Base-by-base conservation (phyloP, 306 rosid genomes). In the Abrus precatorius region DNA sequence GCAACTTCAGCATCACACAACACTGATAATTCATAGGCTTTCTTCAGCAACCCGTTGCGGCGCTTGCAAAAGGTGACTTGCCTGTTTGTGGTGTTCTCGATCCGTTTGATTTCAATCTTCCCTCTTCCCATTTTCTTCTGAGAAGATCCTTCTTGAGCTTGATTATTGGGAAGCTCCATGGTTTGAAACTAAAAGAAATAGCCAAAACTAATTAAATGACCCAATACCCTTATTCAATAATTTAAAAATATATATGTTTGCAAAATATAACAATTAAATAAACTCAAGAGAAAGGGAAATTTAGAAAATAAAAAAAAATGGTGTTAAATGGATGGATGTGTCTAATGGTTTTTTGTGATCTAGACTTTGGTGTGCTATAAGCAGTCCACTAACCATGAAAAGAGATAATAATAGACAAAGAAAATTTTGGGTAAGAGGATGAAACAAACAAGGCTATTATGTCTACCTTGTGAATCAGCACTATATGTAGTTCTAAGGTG, bases 1-100 rank as follows among this genome's bases (percentile, higher is more conserved):
- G 98, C 97, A 77, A 94, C 94, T 84, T 94, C 98, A 60, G 97
- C 98, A 83, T 94, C 98, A 78, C 98, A 94, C 6, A 94, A 72
- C 53, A 94, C 97, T 36, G 98, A 94, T 11, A 94, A 65, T 47
- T 94, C 98, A 61, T 94, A 92, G 7, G 98, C 98, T 83, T 94
- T 94, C 91, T 94, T 94, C 5, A 94, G 82, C 91, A 94, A 80
- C 0, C 98, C 98, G 59, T 94, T 94, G 69, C 98, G 88, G 4
- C 98, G 83, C 79, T 94, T 94, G 81, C 97, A 92, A 74, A 94
- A 94, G 27, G 98, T 94, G 20, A 94, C 98, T 84, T 94, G 98
- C 55, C 98, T 85, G 54, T 92, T 94, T 0, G 97, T 92, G 0
- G 94, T 92, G 90, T 94, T 94, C 83, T 94, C 98, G 29, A 94